Evolutionary conservation across 139 green algal species (phyloP).

Genomic region (Picochlorum sp.): DNA sequence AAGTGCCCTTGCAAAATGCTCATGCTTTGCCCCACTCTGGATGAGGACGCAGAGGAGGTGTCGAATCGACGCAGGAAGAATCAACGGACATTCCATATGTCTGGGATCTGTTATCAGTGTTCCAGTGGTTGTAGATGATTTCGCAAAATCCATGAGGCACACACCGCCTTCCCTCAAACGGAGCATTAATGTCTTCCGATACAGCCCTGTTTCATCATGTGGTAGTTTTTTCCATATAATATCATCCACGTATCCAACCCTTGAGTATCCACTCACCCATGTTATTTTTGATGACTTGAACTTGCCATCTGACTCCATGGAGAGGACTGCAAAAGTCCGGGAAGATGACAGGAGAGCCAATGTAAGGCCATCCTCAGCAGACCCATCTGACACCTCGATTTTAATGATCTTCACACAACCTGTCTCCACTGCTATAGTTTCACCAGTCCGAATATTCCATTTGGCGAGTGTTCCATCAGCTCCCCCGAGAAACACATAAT

Average conservation of each 20-base stretch:
- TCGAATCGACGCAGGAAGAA: too few relatives aligned
- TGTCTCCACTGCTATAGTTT: constrained; percentile 13
- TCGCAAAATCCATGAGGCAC: too few relatives aligned
- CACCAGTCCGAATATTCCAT: constrained; percentile 48
- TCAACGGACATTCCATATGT: too few relatives aligned
- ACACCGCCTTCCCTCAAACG: too few relatives aligned
- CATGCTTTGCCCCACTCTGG: too few relatives aligned
- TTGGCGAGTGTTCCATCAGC: constrained; percentile 49
- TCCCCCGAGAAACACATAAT: constrained; percentile 55
- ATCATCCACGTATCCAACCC: constrained; percentile 39
- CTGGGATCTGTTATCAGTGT: too few relatives aligned
- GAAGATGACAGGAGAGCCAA: constrained; percentile 47
- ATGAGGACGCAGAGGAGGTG: too few relatives aligned
- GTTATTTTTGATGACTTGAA: constrained; percentile 15
- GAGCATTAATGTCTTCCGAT: neutral
- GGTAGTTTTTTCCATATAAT: constrained; percentile 50
- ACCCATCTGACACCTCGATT: constrained; percentile 6
- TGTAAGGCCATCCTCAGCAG: constrained; percentile 12
- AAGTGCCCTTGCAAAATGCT: too few relatives aligned
- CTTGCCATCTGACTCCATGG: constrained; percentile 41
- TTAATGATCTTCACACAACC: constrained; percentile 10
- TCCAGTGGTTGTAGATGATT: too few relatives aligned
- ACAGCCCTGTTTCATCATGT: constrained; percentile 1
- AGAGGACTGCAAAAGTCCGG: constrained; percentile 52
- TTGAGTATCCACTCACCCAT: constrained; percentile 7